These are phyloP conservation scores for Paramecium pentaurelia DNA, from an alignment of 73 alveolate species.

Conservation along the genomic window DNA sequence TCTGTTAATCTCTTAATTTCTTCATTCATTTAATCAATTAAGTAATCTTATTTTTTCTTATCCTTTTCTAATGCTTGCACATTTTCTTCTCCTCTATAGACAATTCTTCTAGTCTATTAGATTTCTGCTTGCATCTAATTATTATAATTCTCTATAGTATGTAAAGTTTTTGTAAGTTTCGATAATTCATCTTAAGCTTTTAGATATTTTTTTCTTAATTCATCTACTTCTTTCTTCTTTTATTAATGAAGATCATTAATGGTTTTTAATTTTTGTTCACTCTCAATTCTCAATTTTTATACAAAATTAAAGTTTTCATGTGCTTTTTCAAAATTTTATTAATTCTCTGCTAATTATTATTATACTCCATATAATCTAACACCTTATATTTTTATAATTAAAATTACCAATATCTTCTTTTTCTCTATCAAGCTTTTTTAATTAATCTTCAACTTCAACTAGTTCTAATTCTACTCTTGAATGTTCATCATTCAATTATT, in stretches of 20 bases:
- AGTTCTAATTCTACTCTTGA: conserved; percentile 78
- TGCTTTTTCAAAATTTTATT: conserved; percentile 81
- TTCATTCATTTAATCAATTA: conserved; percentile 87
- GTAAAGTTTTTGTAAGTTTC: conserved; percentile 81
- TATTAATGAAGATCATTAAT: conserved; percentile 71
- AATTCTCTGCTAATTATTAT: conserved; percentile 84
- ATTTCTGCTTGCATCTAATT: conserved; percentile 95
- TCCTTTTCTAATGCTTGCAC: conserved; percentile 85
- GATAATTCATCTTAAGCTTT: conserved; percentile 88
- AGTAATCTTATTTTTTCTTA: conserved; percentile 82
- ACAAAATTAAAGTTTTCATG: conserved; percentile 86
- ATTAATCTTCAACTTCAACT: conserved; percentile 79
- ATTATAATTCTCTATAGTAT: conserved; percentile 93
- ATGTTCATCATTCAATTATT: conserved; percentile 82
- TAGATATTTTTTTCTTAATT: conserved; percentile 72
- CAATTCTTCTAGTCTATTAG: conserved; percentile 83
- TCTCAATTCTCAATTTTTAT: conserved; percentile 78
- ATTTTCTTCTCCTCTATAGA: conserved; percentile 94
- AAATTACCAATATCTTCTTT: conserved; percentile 82
- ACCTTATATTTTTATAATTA: background rate
- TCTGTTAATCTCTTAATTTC: conserved; percentile 84
- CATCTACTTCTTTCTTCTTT: conserved; percentile 86
- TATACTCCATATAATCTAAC: conserved; percentile 86
- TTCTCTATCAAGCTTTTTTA: conserved; percentile 71
- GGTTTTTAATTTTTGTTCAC: conserved; percentile 75